Percentiles rank a stretch among this genome's conserved stretches.
Evolutionary conservation across 768 basidiomycete species (phyloP).

Genomic region (Collybiopsis confluens): DNA sequence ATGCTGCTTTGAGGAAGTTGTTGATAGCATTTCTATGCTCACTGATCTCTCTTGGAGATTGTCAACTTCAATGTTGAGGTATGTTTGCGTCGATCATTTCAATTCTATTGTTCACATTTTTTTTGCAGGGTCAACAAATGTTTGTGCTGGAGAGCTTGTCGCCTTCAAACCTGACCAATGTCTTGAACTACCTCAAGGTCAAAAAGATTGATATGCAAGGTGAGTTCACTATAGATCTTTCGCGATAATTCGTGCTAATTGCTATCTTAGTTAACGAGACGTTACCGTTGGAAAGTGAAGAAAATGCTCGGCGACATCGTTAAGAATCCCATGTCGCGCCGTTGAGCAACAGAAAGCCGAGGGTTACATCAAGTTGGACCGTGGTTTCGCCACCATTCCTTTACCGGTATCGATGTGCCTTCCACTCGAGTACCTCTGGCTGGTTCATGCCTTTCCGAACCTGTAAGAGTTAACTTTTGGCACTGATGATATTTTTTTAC

Average conservation of each 20-base stretch:
- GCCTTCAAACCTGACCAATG: slow-evolving; percentile 96
- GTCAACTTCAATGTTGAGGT: slow-evolving; percentile 97
- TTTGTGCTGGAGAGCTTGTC: slow-evolving; percentile 94
- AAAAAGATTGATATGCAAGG: slow-evolving; percentile 95
- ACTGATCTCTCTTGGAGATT: slow-evolving; percentile 88
- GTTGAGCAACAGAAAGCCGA: slow-evolving; percentile 74
- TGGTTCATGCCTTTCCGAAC: slow-evolving; percentile 94
- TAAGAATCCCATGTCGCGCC: slow-evolving; percentile 70
- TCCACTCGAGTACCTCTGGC: slow-evolving; percentile 99
- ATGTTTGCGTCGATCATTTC: slow-evolving; percentile 13
- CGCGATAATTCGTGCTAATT: too few relatives aligned
- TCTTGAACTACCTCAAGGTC: slow-evolving; percentile 92
- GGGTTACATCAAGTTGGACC: slow-evolving; percentile 90
- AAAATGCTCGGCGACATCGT: slow-evolving; percentile 94
- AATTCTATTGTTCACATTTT: not conserved
- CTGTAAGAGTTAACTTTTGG: slow-evolving; percentile 48
- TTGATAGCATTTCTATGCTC: slow-evolving; percentile 77
- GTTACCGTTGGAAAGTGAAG: slow-evolving; percentile 86
- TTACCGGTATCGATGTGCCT: slow-evolving; percentile 96
- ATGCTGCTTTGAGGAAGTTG: slow-evolving; percentile 96
- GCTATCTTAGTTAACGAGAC: slow-evolving; percentile 92
- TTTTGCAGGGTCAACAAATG: slow-evolving; percentile 91
- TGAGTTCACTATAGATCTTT: too few relatives aligned
- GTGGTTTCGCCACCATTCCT: slow-evolving; percentile 96
- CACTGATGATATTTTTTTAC: not conserved